Evolutionary conservation across 768 basidiomycete species (phyloP), one percentile per base, ranked within the genome.

Genomic region (Leccinellum rugosiceps): DNA sequence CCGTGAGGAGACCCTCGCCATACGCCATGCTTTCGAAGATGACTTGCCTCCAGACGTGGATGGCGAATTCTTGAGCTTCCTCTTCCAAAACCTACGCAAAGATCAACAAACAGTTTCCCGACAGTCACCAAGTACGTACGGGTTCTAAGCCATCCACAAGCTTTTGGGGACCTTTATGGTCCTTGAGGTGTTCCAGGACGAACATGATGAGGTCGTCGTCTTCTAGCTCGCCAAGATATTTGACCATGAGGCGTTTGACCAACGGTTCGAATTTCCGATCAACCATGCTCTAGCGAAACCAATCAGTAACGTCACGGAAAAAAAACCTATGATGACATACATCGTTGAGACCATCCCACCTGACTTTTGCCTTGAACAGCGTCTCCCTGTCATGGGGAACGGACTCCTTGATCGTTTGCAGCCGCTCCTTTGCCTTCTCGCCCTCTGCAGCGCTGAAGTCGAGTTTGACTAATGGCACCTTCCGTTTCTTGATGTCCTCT

Each of bases 21-120:
- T 92, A 94, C 26, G 94, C 91, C 84, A 92, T 89, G 66, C 92
- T 94, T 78, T 98, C 94, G 69, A 96, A 96, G 51, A 94, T 91
- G 64, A 96, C 82, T 74, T 93, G 90, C 54, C 92, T 84, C 94
- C 94, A 98, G 49, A 97, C 79, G 59, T 80, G 80, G 64, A 87
- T 72, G n/a, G 84, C 78, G 57, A 95, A 82, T 58, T 92, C 87
- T 26, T 77, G 76, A 6, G 94, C 94, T 70, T 98, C 94, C 71
- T 96, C 94, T 68, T 94, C 94, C 34, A 98, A 78, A 4, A 97
- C 92, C 94, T 97, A 67, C 38, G 10, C 0, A 14, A 13, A 15
- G 43, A 58, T 60, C 43, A 65, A 46, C 19, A n/a, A n/a, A 30
- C 32, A 6, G 41, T 35, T 52, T 15, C 35, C 31, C 41, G 25